A percentile compares a stretch with the other conserved stretches of the same genome.
phyloP scores from a whole-genome alignment of 2,329 filamentous ascomycete species.

The Cordyceps militaris region DNA sequence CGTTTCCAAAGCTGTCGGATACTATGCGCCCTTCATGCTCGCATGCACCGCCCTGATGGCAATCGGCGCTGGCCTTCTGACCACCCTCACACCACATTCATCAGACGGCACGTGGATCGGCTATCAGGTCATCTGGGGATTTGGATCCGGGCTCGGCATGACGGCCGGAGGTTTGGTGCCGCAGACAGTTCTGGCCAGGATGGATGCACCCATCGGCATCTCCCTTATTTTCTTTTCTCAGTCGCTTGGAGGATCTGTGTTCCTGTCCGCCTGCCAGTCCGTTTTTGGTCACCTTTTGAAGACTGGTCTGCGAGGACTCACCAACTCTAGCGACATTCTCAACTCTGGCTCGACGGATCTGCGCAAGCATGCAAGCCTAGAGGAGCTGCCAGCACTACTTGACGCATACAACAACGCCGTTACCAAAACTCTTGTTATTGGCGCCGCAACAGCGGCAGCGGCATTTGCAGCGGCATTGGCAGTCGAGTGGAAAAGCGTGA shows the following conservation, averaged over 20 bases:
- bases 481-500: constrained; percentile 8
- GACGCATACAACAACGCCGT: constrained; percentile 5
- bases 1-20: background rate
- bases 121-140: constrained; percentile 30
- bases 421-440: constrained; percentile 6
- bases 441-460: constrained; percentile 2
- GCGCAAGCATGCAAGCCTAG: background rate
- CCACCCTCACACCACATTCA: constrained; percentile 21
- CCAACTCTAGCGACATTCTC: constrained; percentile 1
- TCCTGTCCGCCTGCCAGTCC: constrained; percentile 24
- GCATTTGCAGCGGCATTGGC: constrained; percentile 5
- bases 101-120: constrained; percentile 12
- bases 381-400: constrained; percentile 3
- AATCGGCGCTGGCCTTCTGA: constrained; percentile 30
- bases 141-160: constrained; percentile 36
- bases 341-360: constrained; percentile 4
- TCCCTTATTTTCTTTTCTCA: constrained; percentile 39
- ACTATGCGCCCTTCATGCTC: constrained; percentile 25
- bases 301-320: background rate
- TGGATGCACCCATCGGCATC: constrained; percentile 36
- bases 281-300: constrained; percentile 1
- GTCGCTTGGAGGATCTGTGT: constrained; percentile 37
- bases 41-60: constrained; percentile 21
- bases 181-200: constrained; percentile 35
- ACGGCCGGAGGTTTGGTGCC: constrained; percentile 40